phyloP scores from a whole-genome alignment of 2,329 filamentous ascomycete species.

The Exutisphaerella laricina region DNA sequence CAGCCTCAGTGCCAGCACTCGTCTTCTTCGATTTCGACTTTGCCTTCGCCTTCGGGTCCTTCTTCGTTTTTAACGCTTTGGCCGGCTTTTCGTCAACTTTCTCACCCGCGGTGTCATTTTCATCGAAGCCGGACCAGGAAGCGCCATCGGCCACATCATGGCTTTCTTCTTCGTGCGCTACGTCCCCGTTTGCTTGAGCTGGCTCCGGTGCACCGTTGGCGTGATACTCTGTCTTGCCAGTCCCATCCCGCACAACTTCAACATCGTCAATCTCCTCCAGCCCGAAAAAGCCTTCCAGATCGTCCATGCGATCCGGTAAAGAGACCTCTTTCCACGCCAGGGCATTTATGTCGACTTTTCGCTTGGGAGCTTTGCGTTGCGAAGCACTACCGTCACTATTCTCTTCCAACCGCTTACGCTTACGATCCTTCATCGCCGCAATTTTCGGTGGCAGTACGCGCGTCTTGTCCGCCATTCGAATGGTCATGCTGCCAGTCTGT shows the following conservation, averaged over 20 bases:
- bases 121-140: slow-evolving; percentile 57
- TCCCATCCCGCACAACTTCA: slow-evolving; percentile 61
- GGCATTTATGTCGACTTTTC: slow-evolving; percentile 21
- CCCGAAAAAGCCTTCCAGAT: slow-evolving; percentile 90
- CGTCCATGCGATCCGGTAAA: slow-evolving; percentile 70
- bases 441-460: slow-evolving; percentile 36
- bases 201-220: slow-evolving; percentile 8
- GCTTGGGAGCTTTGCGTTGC: slow-evolving; percentile 14
- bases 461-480: slow-evolving; percentile 31
- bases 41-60: slow-evolving; percentile 17
- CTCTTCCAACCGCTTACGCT: slow-evolving; percentile 39
- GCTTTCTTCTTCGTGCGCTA: slow-evolving; percentile 31
- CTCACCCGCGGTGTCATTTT: slow-evolving; percentile 13
- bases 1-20: slow-evolving; percentile 6
- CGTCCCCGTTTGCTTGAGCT: slow-evolving; percentile 19
- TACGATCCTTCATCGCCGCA: slow-evolving; percentile 38
- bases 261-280: slow-evolving; percentile 90
- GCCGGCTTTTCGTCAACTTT: neutral
- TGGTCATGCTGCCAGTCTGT: too few species aligned
- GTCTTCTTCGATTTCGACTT: slow-evolving; percentile 23
- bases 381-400: slow-evolving; percentile 7
- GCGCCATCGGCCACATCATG: slow-evolving; percentile 42
- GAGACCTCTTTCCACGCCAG: slow-evolving; percentile 59
- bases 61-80: slow-evolving; percentile 14
- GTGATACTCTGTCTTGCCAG: slow-evolving; percentile 42